Evolutionary conservation across 176 grass and related monocot species (phyloP).

Genomic region (Cenchrus fungigraminus): DNA sequence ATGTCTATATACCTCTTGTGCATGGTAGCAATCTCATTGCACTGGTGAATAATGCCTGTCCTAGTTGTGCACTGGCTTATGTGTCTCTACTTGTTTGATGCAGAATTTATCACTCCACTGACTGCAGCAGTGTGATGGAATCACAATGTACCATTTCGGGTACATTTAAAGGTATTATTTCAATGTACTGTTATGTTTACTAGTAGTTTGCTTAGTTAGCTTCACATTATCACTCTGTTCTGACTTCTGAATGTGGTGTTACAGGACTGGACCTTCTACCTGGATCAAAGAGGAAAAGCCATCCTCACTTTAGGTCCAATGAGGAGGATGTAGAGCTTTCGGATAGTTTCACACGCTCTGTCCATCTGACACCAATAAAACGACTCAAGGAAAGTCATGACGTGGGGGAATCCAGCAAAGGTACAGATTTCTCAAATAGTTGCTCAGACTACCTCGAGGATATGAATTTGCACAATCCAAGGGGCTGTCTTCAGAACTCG

Average conservation of each 20-base stretch:
- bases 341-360: conserved; percentile 48
- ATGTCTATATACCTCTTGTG: not conserved
- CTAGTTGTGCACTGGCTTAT: conserved; percentile 18
- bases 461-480: conserved; percentile 55
- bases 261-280: conserved; percentile 81
- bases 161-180: conserved; percentile 77
- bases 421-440: conserved; percentile 43
- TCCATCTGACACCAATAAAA: conserved; percentile 57
- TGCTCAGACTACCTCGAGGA: conserved; percentile 48
- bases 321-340: conserved; percentile 58
- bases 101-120: conserved; percentile 58
- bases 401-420: conserved; percentile 42
- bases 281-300: conserved; percentile 90
- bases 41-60: not conserved
- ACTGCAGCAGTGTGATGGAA: conserved; percentile 58
- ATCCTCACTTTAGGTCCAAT: conserved; percentile 44
- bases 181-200: not conserved
- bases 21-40: no score
- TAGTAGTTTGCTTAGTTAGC: not conserved
- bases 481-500: conserved; percentile 64
- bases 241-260: conserved; percentile 37
- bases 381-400: conserved; percentile 53
- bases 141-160: conserved; percentile 72
- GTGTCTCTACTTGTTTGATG: conserved; percentile 40
- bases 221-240: conserved; percentile 1